Percentiles rank a stretch among this genome's conserved stretches.
Evolutionary conservation across 768 basidiomycete genomes (phyloP).

Genomic region (Leucogyrophana mollusca): DNA sequence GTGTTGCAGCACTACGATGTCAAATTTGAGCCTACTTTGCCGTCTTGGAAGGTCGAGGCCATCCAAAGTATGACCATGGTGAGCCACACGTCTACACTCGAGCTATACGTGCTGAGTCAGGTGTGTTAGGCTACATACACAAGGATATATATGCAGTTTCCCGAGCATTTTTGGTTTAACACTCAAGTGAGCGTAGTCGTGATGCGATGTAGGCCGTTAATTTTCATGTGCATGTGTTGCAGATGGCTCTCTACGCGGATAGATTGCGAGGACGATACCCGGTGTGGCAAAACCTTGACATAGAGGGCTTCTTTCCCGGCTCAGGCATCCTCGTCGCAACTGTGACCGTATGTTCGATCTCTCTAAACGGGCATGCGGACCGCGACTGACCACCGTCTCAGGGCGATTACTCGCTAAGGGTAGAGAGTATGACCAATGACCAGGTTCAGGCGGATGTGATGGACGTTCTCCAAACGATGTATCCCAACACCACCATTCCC

Average conservation of each 20-base stretch:
- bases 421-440: constrained; percentile 49
- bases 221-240: background rate
- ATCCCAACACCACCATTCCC: constrained; percentile 51
- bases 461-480: constrained; percentile 57
- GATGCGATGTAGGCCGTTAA: background rate
- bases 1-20: constrained; percentile 68
- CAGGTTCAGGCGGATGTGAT: constrained; percentile 54
- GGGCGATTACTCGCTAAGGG: constrained; percentile 61
- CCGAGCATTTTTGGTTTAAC: constrained; percentile 57
- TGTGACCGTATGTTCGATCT: constrained; percentile 18
- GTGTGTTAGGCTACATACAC: constrained; percentile 51
- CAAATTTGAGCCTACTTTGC: constrained; percentile 51
- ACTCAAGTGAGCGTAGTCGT: constrained; percentile 32
- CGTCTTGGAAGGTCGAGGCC: constrained; percentile 63
- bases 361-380: too few species aligned
- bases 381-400: constrained; percentile 16
- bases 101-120: background rate
- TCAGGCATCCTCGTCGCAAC: constrained; percentile 44
- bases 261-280: constrained; percentile 59
- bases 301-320: constrained; percentile 55
- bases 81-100: background rate
- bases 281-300: constrained; percentile 67
- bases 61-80: constrained; percentile 65
- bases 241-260: constrained; percentile 55
- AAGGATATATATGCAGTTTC: constrained; percentile 67